These are phyloP conservation scores for Microbotryum silenes-acaulis DNA, from an alignment of 1,284 basidiomycete genomes.

Conservation along the genomic window DNA sequence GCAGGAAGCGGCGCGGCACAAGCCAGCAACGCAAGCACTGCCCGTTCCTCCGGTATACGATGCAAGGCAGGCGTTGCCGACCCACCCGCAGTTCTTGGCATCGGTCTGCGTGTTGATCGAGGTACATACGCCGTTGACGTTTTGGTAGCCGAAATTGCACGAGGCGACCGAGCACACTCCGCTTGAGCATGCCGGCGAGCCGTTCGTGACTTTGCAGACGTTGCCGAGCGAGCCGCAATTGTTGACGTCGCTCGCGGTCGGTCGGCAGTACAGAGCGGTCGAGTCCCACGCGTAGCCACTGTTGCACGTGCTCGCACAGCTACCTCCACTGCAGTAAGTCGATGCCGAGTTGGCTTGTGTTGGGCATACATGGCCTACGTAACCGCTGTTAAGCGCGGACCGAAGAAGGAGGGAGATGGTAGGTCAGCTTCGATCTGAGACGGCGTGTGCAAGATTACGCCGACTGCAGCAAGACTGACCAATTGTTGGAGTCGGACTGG, in stretches of 20 bases:
- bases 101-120: neutral
- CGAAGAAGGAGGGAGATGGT: neutral
- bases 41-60: neutral
- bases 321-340: neutral
- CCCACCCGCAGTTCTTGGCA: conserved; percentile 6
- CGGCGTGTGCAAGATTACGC: neutral
- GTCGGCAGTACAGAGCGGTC: neutral
- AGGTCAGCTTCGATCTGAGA: conserved; percentile 13
- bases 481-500: conserved; percentile 2
- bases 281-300: conserved; percentile 5
- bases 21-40: conserved; percentile 2
- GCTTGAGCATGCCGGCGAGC: conserved; percentile 1
- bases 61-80: neutral
- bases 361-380: neutral
- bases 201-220: neutral
- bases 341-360: neutral
- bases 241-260: conserved; percentile 7
- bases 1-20: conserved; percentile 4
- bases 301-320: conserved; percentile 17
- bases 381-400: conserved; percentile 16
- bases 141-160: neutral
- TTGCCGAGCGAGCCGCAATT: conserved; percentile 8
- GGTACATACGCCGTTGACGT: neutral
- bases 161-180: neutral
- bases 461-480: neutral